Evolutionary conservation across 169 alveolate species (phyloP).

Genomic region (Plasmodium malariae): DNA sequence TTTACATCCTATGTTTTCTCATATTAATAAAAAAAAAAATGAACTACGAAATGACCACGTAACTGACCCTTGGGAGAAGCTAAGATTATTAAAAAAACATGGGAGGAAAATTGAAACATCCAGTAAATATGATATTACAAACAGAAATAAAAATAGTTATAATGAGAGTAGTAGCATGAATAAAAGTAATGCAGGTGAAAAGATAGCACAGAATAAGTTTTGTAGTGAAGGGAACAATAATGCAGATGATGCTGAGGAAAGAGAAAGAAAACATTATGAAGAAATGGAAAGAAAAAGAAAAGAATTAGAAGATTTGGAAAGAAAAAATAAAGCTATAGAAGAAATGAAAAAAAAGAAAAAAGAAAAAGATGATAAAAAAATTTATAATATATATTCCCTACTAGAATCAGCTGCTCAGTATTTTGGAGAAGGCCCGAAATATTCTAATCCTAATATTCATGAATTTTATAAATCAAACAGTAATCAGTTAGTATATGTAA

Average conservation of each 20-base stretch:
- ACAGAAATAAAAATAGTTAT: background rate
- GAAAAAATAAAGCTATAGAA: conserved; percentile 66
- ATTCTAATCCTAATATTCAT: conserved; percentile 69
- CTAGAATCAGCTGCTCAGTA: conserved; percentile 74
- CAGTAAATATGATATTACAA: conserved; percentile 7
- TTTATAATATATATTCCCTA: conserved; percentile 41
- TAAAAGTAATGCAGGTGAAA: conserved; percentile 1
- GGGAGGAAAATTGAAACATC: conserved; percentile 17
- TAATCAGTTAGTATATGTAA: conserved; percentile 73
- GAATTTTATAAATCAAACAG: conserved; percentile 60
- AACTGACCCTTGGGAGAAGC: conserved; percentile 58
- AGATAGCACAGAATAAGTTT: background rate
- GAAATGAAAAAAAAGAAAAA: conserved; percentile 67
- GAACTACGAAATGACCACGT: conserved; percentile 32
- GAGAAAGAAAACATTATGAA: conserved; percentile 14
- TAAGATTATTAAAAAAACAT: conserved; percentile 61
- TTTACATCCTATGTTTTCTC: conserved; percentile 72
- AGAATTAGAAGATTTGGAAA: conserved; percentile 33
- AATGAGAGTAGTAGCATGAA: background rate
- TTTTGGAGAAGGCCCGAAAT: conserved; percentile 78
- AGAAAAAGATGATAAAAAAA: conserved; percentile 63
- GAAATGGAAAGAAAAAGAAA: conserved; percentile 16
- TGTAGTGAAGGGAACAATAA: background rate
- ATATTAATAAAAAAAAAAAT: conserved; percentile 59
- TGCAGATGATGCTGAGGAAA: conserved; percentile 7